These are phyloP conservation scores for Arachis stenosperma DNA, from an alignment of 306 rosid genomes.

Conservation along the genomic window DNA sequence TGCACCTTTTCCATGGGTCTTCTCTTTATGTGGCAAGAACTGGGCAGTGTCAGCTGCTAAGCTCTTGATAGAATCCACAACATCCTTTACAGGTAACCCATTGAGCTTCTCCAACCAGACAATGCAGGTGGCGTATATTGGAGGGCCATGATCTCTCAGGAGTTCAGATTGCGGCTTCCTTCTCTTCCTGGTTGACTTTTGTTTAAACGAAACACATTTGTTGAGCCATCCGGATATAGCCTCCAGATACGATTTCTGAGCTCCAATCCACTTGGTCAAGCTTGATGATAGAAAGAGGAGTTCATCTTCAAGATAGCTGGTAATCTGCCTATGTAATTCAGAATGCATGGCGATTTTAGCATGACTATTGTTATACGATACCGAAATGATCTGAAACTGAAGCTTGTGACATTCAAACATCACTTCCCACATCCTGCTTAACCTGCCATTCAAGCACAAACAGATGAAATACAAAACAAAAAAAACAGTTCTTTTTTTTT, in stretches of 20 bases:
- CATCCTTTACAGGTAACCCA: constrained; percentile 52
- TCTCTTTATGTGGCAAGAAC: constrained; percentile 76
- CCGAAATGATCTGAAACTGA: constrained; percentile 71
- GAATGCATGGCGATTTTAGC: constrained; percentile 61
- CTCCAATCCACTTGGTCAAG: constrained; percentile 77
- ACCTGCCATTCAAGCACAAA: constrained; percentile 53
- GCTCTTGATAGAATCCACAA: constrained; percentile 59
- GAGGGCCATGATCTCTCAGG: constrained; percentile 55
- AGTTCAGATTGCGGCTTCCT: constrained; percentile 36
- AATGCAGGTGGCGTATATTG: constrained; percentile 67
- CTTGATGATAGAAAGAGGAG: constrained; percentile 63
- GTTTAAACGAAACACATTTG: constrained; percentile 62
- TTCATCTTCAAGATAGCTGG: constrained; percentile 71
- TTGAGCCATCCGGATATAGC: constrained; percentile 75
- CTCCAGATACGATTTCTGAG: constrained; percentile 76
- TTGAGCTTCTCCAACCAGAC: constrained; percentile 66
- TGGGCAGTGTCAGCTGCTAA: constrained; percentile 64
- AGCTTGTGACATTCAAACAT: constrained; percentile 87
- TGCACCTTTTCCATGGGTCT: constrained; percentile 57
- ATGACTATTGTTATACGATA: constrained; percentile 56
- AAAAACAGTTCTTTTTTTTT: background rate
- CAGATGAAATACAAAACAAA: constrained; percentile 42
- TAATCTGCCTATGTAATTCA: constrained; percentile 66
- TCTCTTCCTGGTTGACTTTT: constrained; percentile 63
- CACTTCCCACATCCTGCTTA: constrained; percentile 90